Evolutionary conservation across 1,284 basidiomycete species (phyloP), one percentile per base, ranked within the genome.

Genomic region (Inonotus hispidus): DNA sequence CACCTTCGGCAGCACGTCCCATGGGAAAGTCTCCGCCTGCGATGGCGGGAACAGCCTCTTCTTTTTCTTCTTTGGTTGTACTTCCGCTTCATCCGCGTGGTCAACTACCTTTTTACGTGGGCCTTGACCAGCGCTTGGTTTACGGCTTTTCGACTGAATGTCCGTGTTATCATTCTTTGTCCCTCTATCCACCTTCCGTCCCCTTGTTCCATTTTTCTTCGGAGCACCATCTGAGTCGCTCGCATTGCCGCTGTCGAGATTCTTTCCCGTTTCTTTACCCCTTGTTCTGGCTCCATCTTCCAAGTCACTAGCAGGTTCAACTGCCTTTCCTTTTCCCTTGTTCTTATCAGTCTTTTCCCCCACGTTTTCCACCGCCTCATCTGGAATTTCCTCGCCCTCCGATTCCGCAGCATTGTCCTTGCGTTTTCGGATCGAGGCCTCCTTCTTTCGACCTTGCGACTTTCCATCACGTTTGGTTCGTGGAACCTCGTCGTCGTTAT

Each of bases 41-140:
- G 75, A 70, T 41, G 71, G 64, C 4, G 73, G 72, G 66, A 84
- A 85, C 25, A 87, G 66, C 63, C 81, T 83, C 64, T 88, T 81
- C 71, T 81, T 85, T 41, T 64, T 60, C 60, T 63, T 66, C 60
- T 60, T 65, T n/a, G 64, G 57, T 13, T 59, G 53, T 11, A 25
- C 58, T 2, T 53, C 35, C 21, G 19, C 50, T 25, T 56, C 55
- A 29, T 63, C 53, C 29, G 16, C 37, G 45, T 62, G 45, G 32
- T 59, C 63, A 64, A 62, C 54, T 53, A 61, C 52, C 53, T 43
- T 56, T 52, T 35, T 65, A 58, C 54, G 65, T 64, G 35, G 52
- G 39, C 53, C 65, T 64, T 23, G 58, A 59, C 47, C 68, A 61
- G 35, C 61, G 39, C 41, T 68, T 65, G 56, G 60, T 16, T 63